Percentiles rank a stretch among this genome's conserved stretches.
phyloP scores from a whole-genome alignment of 2,329 filamentous ascomycete species.

The Zarea fungicola region DNA sequence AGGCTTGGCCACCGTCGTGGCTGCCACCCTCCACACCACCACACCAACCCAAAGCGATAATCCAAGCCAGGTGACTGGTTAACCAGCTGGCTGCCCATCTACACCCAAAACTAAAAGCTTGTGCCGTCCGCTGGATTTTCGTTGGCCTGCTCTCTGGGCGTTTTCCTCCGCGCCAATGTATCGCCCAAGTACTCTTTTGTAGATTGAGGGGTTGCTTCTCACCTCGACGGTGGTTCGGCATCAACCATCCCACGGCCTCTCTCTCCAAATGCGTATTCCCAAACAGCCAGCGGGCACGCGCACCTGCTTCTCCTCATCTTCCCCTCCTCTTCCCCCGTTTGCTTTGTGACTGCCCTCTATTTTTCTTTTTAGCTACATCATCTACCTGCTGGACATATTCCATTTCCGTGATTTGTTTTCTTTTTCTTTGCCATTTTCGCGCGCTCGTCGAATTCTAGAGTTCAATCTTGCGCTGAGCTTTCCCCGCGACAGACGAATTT shows the following conservation, averaged over 20 bases:
- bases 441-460: neutral
- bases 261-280: constrained; percentile 7
- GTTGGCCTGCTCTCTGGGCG: neutral
- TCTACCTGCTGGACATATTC: neutral
- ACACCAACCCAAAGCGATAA: constrained; percentile 8
- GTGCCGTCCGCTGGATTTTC: neutral
- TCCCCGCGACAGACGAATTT: neutral
- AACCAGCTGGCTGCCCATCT: neutral
- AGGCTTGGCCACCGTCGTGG: constrained; percentile 4
- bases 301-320: constrained; percentile 10
- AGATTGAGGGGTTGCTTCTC: constrained; percentile 6
- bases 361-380: neutral
- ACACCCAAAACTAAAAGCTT: neutral
- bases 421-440: neutral
- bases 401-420: neutral
- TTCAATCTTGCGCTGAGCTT: neutral
- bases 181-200: constrained; percentile 3
- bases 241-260: neutral
- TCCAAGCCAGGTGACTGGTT: constrained; percentile 10
- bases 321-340: neutral
- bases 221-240: constrained; percentile 7
- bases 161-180: neutral
- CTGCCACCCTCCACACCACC: constrained; percentile 11
- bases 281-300: neutral
- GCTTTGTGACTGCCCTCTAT: neutral